Percentiles rank a stretch among this genome's conserved stretches.
Evolutionary conservation across 805 yeast species (phyloP).

Genomic region (Sugiyamaella marilandica): DNA sequence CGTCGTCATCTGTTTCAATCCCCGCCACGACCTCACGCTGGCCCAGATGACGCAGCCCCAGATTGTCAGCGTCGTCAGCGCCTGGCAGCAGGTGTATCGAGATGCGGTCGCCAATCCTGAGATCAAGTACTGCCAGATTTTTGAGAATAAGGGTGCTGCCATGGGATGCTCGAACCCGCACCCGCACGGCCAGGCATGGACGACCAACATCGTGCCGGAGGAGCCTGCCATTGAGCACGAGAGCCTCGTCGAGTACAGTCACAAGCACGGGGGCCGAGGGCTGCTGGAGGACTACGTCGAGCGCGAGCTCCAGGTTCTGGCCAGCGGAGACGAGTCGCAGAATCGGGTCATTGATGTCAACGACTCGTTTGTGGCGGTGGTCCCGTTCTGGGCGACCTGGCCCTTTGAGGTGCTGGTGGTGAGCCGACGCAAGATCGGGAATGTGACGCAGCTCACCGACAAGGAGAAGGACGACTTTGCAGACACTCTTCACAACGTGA

Average conservation of each 20-base stretch:
- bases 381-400: slow-evolving; percentile 82
- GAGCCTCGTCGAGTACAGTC: slow-evolving; percentile 45
- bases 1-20: slow-evolving; percentile 67
- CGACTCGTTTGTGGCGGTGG: slow-evolving; percentile 60
- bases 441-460: slow-evolving; percentile 44
- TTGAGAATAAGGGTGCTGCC: slow-evolving; percentile 72
- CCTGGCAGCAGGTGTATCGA: slow-evolving; percentile 55
- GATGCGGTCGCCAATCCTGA: slow-evolving; percentile 39
- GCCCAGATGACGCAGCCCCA: slow-evolving; percentile 52
- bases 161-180: slow-evolving; percentile 84
- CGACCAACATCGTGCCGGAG: slow-evolving; percentile 57
- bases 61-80: slow-evolving; percentile 46
- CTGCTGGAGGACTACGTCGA: slow-evolving; percentile 59
- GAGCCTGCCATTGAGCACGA: slow-evolving; percentile 58
- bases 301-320: slow-evolving; percentile 40
- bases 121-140: slow-evolving; percentile 59
- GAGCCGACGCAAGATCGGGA: slow-evolving; percentile 50
- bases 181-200: slow-evolving; percentile 83
- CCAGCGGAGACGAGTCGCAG: slow-evolving; percentile 30
- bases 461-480: slow-evolving; percentile 55
- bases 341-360: slow-evolving; percentile 54
- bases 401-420: slow-evolving; percentile 69
- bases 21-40: slow-evolving; percentile 60
- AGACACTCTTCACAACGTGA: slow-evolving; percentile 44
- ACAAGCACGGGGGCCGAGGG: slow-evolving; percentile 39